Evolutionary conservation across 805 yeast species (phyloP).

Genomic region (Peterozyma xylosa): DNA sequence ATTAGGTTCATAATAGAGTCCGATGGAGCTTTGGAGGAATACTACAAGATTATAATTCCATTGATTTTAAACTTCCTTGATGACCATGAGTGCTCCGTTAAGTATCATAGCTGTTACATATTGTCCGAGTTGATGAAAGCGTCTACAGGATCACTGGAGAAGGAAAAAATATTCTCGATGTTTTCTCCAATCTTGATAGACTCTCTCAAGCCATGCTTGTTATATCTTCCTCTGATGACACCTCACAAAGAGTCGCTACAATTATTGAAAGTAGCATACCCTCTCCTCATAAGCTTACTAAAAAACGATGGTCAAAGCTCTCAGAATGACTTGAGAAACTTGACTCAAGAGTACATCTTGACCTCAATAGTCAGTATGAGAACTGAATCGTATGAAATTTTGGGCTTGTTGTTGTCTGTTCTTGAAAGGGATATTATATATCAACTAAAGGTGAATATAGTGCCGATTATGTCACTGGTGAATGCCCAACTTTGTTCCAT

Average conservation of each 20-base stretch:
- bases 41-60: background rate
- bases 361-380: constrained; percentile 1
- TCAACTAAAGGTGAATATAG: background rate
- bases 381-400: constrained; percentile 5
- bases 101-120: constrained; percentile 1
- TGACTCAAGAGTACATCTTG: constrained; percentile 1
- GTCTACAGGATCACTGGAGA: background rate
- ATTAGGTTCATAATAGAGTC: constrained; percentile 1
- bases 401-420: background rate
- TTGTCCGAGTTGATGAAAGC: background rate
- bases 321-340: background rate
- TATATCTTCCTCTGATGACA: constrained; percentile 5
- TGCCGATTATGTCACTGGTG: background rate
- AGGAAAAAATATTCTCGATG: background rate
- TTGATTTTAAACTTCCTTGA: constrained; percentile 6
- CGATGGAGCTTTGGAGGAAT: background rate
- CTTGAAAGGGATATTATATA: background rate
- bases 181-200: constrained; percentile 3
- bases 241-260: background rate
- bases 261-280: constrained; percentile 1
- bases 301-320: background rate
- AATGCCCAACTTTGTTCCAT: constrained; percentile 2
- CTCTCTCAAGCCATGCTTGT: constrained; percentile 4
- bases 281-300: background rate
- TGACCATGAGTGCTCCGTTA: constrained; percentile 6